A percentile compares a stretch with the other conserved stretches of the same genome.
These are phyloP conservation scores for Nemania serpens DNA, from an alignment of 2,329 filamentous ascomycete genomes.

Conservation along the genomic window DNA sequence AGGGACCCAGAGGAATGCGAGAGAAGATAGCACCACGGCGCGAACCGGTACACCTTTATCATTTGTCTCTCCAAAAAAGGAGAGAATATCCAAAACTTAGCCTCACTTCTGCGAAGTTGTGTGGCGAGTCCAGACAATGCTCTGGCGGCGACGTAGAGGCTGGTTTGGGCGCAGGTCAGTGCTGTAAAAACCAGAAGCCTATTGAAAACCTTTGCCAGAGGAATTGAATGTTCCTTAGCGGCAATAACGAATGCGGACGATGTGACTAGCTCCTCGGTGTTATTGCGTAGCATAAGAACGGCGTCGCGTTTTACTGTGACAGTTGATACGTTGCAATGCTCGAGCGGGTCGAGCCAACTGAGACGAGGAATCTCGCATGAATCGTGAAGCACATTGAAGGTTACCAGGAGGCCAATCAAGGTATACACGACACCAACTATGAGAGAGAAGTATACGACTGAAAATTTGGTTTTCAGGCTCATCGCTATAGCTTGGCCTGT, in stretches of 20 bases:
- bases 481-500: neutral
- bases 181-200: constrained; percentile 42
- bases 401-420: constrained; percentile 34
- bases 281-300: too few relatives aligned
- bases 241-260: neutral
- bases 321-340: neutral
- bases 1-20: constrained; percentile 47
- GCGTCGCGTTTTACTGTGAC: too few relatives aligned
- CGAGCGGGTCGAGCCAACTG: constrained; percentile 30
- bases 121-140: constrained; percentile 42
- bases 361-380: constrained; percentile 35
- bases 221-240: neutral
- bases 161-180: constrained; percentile 42
- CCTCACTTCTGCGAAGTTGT: constrained; percentile 36
- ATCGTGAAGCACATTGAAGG: constrained; percentile 34
- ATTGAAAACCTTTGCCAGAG: constrained; percentile 40
- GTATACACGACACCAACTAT: constrained; percentile 38
- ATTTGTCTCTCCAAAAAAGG: constrained; percentile 42
- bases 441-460: constrained; percentile 31
- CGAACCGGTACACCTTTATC: constrained; percentile 43
- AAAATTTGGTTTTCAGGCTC: neutral
- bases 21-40: constrained; percentile 45
- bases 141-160: constrained; percentile 44
- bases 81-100: constrained; percentile 36
- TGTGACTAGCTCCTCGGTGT: neutral